These are phyloP conservation scores for Candida sojae DNA, from an alignment of 1,139 yeast species.

Conservation along the genomic window DNA sequence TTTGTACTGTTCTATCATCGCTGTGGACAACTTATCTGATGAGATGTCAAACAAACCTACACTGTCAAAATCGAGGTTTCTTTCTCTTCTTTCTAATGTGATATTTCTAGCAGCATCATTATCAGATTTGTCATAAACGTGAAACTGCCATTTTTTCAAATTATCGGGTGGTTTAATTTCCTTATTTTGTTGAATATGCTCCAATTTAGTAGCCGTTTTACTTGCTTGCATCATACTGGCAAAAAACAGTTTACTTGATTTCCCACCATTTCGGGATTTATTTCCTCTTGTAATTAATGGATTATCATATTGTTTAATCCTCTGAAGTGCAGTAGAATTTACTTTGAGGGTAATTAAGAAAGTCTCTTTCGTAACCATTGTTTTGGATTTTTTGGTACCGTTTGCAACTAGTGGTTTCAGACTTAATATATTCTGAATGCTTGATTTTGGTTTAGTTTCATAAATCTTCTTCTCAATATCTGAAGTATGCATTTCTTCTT, in stretches of 20 bases:
- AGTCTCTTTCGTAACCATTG: constrained; percentile 13
- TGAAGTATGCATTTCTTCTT: neutral
- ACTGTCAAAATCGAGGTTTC: neutral
- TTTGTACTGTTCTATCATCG: neutral
- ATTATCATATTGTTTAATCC: constrained; percentile 28
- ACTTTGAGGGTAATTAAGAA: constrained; percentile 29
- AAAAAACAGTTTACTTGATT: constrained; percentile 19
- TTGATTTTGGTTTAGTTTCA: neutral
- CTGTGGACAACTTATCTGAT: neutral
- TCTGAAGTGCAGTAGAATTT: constrained; percentile 24
- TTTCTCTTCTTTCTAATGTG: neutral
- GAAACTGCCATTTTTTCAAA: constrained; percentile 20
- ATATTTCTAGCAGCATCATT: neutral
- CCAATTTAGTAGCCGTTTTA: constrained; percentile 22
- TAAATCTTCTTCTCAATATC: constrained; percentile 1
- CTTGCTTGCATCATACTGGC: constrained; percentile 30
- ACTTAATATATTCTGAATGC: neutral
- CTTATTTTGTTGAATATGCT: constrained; percentile 11
- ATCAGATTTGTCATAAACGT: constrained; percentile 17
- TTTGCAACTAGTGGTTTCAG: constrained; percentile 1
- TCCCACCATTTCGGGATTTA: constrained; percentile 6
- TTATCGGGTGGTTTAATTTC: constrained; percentile 22
- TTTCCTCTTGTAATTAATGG: constrained; percentile 35
- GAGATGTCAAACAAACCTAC: neutral
- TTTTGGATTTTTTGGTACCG: constrained; percentile 9